These are phyloP conservation scores for Solanum tarapatanum DNA, from an alignment of 257 asterid genomes.

Conservation along the genomic window DNA sequence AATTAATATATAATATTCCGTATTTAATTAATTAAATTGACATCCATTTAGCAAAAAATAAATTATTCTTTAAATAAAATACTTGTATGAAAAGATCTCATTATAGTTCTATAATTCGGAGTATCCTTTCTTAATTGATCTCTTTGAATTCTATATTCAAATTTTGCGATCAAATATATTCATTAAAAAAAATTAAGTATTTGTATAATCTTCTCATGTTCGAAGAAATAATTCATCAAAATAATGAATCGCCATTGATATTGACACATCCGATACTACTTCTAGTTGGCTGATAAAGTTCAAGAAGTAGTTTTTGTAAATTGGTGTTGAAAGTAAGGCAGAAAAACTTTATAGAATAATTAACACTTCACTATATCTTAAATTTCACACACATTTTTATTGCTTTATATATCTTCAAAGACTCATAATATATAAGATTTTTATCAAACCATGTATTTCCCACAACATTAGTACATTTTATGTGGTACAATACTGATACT, in stretches of 20 bases:
- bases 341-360: neutral
- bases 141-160: neutral
- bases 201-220: neutral
- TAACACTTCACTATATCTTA: neutral
- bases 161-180: fast-evolving
- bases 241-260: too few species aligned
- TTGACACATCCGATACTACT: neutral
- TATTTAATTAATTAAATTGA: neutral
- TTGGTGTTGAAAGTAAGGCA: neutral
- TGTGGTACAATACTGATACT: neutral
- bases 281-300: neutral
- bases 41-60: neutral
- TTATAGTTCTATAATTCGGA: neutral
- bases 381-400: neutral
- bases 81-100: neutral
- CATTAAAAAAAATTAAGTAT: neutral
- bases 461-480: neutral
- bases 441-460: neutral
- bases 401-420: neutral
- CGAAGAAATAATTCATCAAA: too few species aligned
- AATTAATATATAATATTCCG: neutral
- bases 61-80: neutral
- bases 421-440: neutral
- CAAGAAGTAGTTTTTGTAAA: neutral
- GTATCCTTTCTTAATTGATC: neutral